Percentiles rank a stretch among this genome's conserved stretches.
Conservation (phyloP, 2,329 filamentous ascomycete species). For the Monilinia aucupariae region DNA sequence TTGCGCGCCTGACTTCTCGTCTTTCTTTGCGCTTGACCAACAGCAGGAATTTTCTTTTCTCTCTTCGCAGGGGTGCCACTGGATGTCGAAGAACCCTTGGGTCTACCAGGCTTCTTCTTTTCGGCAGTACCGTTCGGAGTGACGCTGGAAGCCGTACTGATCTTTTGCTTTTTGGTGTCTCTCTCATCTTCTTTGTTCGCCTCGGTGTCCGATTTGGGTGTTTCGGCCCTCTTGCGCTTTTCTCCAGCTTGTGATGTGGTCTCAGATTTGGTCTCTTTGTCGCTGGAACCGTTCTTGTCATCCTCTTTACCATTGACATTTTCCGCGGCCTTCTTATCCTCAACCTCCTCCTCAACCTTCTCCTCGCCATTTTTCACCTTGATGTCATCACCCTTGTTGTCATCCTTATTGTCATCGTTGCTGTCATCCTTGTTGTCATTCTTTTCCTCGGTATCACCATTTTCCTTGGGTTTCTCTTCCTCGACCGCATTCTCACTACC, state of each 20-base stretch:
- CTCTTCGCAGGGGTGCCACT: constrained; percentile 22
- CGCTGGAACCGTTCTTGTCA: constrained; percentile 22
- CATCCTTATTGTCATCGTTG: constrained; percentile 10
- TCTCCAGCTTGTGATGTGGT: constrained; percentile 23
- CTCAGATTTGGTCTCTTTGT: constrained; percentile 8
- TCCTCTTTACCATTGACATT: constrained; percentile 33
- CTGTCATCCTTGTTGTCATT: constrained; percentile 23
- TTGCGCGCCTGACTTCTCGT: constrained; percentile 31
- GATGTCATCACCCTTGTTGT: constrained; percentile 10
- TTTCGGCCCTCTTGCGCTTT: constrained; percentile 31
- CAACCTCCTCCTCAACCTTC: constrained; percentile 33
- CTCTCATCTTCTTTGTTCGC: constrained; percentile 22
- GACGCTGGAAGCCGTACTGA: constrained; percentile 14
- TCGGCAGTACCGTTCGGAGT: constrained; percentile 15
- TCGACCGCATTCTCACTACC: constrained; percentile 11
- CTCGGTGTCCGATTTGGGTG: constrained; percentile 21
- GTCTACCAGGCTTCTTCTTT: constrained; percentile 31
- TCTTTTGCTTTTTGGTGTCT: constrained; percentile 26
- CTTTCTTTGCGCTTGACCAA: constrained; percentile 28
- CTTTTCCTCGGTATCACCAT: constrained; percentile 21
- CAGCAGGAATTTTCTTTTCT: constrained; percentile 31
- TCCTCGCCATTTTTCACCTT: constrained; percentile 26
- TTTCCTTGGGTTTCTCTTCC: constrained; percentile 22
- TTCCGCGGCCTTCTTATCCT: constrained; percentile 25
- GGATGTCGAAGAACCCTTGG: constrained; percentile 20